Evolutionary conservation across 176 grass and related monocot species (phyloP), one percentile per base, ranked within the genome.

Genomic region (Zizania latifolia): DNA sequence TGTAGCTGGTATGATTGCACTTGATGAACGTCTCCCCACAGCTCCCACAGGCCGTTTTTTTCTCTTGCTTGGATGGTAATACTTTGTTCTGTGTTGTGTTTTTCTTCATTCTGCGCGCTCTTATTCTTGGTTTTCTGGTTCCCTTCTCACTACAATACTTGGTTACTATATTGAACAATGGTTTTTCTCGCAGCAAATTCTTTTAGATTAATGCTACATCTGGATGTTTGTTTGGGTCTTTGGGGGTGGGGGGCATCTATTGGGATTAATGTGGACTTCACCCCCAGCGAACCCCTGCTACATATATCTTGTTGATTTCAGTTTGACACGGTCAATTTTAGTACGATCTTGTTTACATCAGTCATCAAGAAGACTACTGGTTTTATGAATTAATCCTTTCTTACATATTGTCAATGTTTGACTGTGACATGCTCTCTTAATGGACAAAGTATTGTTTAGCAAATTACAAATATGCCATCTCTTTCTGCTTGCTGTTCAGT

Each of bases 51-150:
- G 75, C 71, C 92, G 85, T 17, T 58, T 90, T 83, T 80, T 88
- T 15, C 92, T 99, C 53, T 77, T 92, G 59, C 78, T 93, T 53
- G 96, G 96, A 92, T 95, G 96, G 96, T 99, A 99, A 91, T 87
- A 70, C 32, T 57, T 75, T 61, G 55, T 23, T 10, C 45, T 22
- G 31, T 22, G 31, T 33, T 58, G 51, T 10, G 12, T 80, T 75
- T 60, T 66, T 8, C 68, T 68, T 2, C 53, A 21, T 53, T 23
- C n/a, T n/a, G 5, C 43, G 6, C 31, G 15, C 16, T 33, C 21
- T 57, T 76, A 0, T 73, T 77, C 54, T 14, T 39, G 53, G 35
- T 32, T 78, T 78, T 58, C 77, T 41, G n/a, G 22, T n/a, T 39
- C 46, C 41, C 8, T 78, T 51, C 23, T 53, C 46, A 3, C 53